Conservation (phyloP, 1,139 yeast species). For the Diutina sp. region DNA sequence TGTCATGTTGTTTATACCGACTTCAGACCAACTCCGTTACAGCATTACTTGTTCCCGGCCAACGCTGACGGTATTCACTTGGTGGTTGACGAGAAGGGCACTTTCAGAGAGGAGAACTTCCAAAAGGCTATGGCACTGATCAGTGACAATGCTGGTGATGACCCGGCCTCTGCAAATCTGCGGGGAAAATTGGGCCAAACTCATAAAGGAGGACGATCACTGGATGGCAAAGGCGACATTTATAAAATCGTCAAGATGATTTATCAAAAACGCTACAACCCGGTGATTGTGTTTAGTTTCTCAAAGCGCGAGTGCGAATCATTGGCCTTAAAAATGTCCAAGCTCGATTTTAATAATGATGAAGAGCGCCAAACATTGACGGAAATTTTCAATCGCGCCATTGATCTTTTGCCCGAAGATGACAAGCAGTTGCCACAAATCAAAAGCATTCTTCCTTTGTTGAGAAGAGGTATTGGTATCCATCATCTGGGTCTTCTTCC, state of each 20-base stretch:
- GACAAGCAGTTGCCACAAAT: conserved; percentile 93
- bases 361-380: conserved; percentile 86
- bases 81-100: conserved; percentile 94
- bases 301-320: conserved; percentile 95
- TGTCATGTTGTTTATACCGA: conserved; percentile 98
- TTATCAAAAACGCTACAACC: conserved; percentile 89
- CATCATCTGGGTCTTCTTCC: conserved; percentile 97
- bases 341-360: conserved; percentile 81
- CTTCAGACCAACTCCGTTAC: conserved; percentile 96
- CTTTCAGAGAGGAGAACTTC: conserved; percentile 92
- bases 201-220: conserved; percentile 66
- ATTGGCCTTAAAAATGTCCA: conserved; percentile 87
- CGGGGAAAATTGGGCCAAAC: conserved; percentile 68
- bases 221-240: conserved; percentile 79
- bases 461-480: conserved; percentile 93
- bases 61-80: conserved; percentile 96
- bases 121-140: conserved; percentile 97
- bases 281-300: conserved; percentile 95
- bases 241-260: conserved; percentile 97
- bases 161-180: conserved; percentile 43
- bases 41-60: conserved; percentile 73
- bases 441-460: conserved; percentile 74
- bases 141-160: conserved; percentile 74
- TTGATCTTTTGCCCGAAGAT: conserved; percentile 72
- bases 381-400: conserved; percentile 82